These are phyloP conservation scores for Hamigera avellanea DNA, from an alignment of 495 filamentous ascomycete genomes.

Conservation along the genomic window DNA sequence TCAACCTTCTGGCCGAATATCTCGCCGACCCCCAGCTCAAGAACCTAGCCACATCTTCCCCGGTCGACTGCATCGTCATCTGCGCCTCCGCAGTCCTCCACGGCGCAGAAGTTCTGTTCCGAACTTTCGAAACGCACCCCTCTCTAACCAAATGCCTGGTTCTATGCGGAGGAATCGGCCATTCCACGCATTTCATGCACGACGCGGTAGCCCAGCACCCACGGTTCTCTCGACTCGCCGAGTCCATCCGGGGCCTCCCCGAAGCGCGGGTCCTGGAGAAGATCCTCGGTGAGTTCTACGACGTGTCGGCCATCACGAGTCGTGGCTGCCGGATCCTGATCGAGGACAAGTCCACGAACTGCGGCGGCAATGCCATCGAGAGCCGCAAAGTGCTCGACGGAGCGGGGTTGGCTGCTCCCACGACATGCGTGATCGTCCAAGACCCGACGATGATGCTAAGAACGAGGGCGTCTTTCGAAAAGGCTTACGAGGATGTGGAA, in stretches of 20 bases:
- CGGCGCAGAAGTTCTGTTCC: conserved; percentile 9
- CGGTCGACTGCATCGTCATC: conserved; percentile 18
- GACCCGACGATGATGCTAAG: conserved; percentile 27
- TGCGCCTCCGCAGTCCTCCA: conserved; percentile 16
- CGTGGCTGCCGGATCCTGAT: conserved; percentile 16
- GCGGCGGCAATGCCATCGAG: conserved; percentile 21
- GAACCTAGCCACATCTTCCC: not conserved
- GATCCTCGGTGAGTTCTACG: too few relatives aligned
- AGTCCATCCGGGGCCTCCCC: too few relatives aligned
- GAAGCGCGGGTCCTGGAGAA: too few relatives aligned
- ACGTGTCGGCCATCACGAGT: conserved; percentile 2
- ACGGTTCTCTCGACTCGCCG: not conserved
- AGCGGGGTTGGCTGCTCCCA: conserved; percentile 5
- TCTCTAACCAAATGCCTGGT: conserved; percentile 17
- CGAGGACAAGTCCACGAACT: conserved; percentile 26
- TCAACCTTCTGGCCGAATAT: too few relatives aligned
- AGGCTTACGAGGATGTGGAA: conserved; percentile 10
- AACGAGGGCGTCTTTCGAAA: conserved; percentile 23
- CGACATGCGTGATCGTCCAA: conserved; percentile 18
- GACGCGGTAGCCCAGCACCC: conserved; percentile 15
- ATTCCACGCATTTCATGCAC: conserved; percentile 24
- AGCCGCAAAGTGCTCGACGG: conserved; percentile 15
- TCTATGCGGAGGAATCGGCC: conserved; percentile 26
- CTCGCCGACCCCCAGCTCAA: too few relatives aligned
- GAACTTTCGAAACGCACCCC: conserved; percentile 7